These are phyloP conservation scores for Berkeleyomyces rouxiae DNA, from an alignment of 2,329 filamentous ascomycete genomes.

Conservation along the genomic window DNA sequence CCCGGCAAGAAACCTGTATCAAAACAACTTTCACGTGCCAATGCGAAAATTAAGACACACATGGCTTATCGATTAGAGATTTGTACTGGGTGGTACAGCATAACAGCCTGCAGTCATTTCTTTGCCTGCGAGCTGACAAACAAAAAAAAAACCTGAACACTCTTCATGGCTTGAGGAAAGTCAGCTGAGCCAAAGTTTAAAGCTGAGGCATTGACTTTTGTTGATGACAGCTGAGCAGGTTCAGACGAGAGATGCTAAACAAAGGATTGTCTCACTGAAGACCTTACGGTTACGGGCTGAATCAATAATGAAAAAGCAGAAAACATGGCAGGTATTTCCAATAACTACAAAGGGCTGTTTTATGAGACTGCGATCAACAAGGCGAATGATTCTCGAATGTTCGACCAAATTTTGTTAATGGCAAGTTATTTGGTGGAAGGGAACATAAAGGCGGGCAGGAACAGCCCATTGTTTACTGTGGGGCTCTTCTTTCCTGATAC, in stretches of 20 bases:
- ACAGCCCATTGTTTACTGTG: neutral
- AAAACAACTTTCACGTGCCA: neutral
- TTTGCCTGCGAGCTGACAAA: neutral
- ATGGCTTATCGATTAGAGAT: neutral
- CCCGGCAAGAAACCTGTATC: neutral
- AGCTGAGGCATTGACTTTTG: too few species aligned
- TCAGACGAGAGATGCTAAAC: neutral
- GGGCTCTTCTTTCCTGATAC: neutral
- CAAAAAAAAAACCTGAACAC: neutral
- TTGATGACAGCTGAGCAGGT: too few species aligned
- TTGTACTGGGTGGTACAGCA: neutral
- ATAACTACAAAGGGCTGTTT: neutral
- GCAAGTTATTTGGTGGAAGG: neutral
- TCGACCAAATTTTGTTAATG: neutral
- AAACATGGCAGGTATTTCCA: neutral
- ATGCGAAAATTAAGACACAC: neutral
- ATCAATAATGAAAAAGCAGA: neutral
- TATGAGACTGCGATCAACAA: neutral
- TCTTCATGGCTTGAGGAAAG: too few species aligned
- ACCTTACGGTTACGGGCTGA: neutral
- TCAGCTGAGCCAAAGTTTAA: too few species aligned
- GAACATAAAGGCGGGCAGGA: neutral
- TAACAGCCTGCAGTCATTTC: neutral
- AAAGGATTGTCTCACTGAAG: neutral
- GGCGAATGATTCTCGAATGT: constrained; percentile 9